Evolutionary conservation across 163 green algal genomes (phyloP).

Genomic region (Scenedesmus sp.): DNA sequence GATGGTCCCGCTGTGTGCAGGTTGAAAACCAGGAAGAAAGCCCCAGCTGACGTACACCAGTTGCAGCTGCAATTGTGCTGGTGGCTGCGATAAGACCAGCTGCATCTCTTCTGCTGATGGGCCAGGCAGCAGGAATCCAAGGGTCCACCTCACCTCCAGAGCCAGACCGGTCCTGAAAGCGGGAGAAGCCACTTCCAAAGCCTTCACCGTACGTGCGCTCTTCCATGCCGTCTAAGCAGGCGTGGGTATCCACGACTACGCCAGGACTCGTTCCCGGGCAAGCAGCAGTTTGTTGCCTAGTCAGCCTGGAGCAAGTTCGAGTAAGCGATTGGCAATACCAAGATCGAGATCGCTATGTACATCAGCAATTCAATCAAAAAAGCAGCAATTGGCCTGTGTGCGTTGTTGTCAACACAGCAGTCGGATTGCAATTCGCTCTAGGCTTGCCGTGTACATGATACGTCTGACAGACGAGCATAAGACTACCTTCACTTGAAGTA

Average conservation of each 20-base stretch:
- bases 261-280: neutral
- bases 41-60: neutral
- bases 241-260: neutral
- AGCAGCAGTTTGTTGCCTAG: neutral
- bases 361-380: neutral
- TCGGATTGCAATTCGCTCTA: neutral
- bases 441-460: neutral
- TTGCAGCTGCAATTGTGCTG: neutral
- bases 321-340: neutral
- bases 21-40: neutral
- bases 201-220: slow-evolving; percentile 14
- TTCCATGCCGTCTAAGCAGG: neutral
- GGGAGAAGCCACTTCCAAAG: slow-evolving; percentile 4
- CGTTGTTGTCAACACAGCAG: neutral
- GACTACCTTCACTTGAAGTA: neutral
- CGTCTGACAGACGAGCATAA: neutral
- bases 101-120: neutral
- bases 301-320: neutral
- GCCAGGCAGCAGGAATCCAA: neutral
- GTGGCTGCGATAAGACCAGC: neutral
- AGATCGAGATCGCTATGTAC: neutral
- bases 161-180: slow-evolving; percentile 16
- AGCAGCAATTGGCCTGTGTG: neutral
- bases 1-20: neutral
- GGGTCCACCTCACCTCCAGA: slow-evolving; percentile 14